Base-by-base conservation (phyloP, 352 stramenopile genomes). In the Globisporangium cystogenes region DNA sequence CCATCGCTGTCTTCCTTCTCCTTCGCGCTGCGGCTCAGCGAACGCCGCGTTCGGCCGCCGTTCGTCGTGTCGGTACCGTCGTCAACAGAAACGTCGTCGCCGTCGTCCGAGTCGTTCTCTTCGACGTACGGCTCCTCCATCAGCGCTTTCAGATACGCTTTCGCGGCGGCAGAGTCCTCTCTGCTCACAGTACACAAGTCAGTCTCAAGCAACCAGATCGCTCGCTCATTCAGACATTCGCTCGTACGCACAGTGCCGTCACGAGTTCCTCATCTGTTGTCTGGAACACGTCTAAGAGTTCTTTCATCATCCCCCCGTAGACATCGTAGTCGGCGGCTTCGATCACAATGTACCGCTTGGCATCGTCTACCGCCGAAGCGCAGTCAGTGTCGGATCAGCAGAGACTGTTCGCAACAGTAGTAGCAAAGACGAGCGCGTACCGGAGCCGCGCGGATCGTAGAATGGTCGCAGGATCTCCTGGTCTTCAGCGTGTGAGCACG, bases 291-390 rank as follows among this genome's bases (percentile, higher is more conserved):
- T 65, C 64, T 43, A 59, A 41, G 21, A 74, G 29, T 4, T 53
- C 43, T 6, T 37, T 35, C 27, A 77, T 45, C 7, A 33, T 33
- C 24, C 26, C 24, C 8, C 52, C 44, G 35, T 52, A 44, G 24
- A 24, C 24, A 39, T 70, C 55, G 40, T 74, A 64, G 14, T 81
- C 60, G 4, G 59, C 45, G 16, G 63, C 49, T 31, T 64, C 54
- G 23, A 81, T 33, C 20, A 76, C 39, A 12, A 81, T 53, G 29
- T 62, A 77, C 42, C 51, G 47, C 54, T 74, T 81, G 3, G 49
- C 43, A 44, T 51, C 26, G 55, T 81, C 71, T 81, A 44, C 2
- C 14, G 12, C 36, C 21, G 47, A 57, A 8, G 41, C 20, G 40
- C 18, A 39, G 10, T 24, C 18, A 41, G 27, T 24, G 12, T 33